These are phyloP conservation scores for Podospora didyma DNA, from an alignment of 495 filamentous ascomycete genomes.

Conservation along the genomic window DNA sequence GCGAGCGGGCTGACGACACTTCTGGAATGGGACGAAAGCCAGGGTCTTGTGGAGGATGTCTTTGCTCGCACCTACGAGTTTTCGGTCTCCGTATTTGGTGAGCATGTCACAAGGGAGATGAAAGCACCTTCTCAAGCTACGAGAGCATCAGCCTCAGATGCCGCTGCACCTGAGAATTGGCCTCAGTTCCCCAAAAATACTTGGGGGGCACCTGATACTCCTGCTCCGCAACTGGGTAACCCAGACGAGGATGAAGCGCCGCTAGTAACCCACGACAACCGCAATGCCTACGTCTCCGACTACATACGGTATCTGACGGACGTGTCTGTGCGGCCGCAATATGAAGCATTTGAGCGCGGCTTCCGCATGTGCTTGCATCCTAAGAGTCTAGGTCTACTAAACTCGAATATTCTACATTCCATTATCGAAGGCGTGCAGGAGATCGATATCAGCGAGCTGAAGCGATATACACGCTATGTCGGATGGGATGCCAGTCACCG, in stretches of 20 bases:
- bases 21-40: slow-evolving; percentile 64
- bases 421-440: slow-evolving; percentile 78
- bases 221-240: slow-evolving; percentile 29
- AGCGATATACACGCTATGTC: slow-evolving; percentile 67
- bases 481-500: slow-evolving; percentile 67
- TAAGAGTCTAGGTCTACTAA: slow-evolving; percentile 67
- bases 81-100: slow-evolving; percentile 66
- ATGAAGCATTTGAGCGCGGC: slow-evolving; percentile 73
- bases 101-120: slow-evolving; percentile 48
- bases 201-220: slow-evolving; percentile 8
- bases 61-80: slow-evolving; percentile 83
- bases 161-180: slow-evolving; percentile 25
- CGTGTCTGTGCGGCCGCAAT: slow-evolving; percentile 72
- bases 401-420: slow-evolving; percentile 62
- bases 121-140: slow-evolving; percentile 7
- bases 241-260: slow-evolving; percentile 44
- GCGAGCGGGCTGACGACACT: slow-evolving; percentile 66
- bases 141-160: neutral
- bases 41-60: slow-evolving; percentile 75
- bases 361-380: slow-evolving; percentile 72
- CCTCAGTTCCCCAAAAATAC: slow-evolving; percentile 33
- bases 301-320: slow-evolving; percentile 84
- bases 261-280: slow-evolving; percentile 72
- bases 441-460: slow-evolving; percentile 69
- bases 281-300: slow-evolving; percentile 73